Conservation (phyloP, 2,329 filamentous ascomycete genomes). For the Chaetomium sp. region DNA sequence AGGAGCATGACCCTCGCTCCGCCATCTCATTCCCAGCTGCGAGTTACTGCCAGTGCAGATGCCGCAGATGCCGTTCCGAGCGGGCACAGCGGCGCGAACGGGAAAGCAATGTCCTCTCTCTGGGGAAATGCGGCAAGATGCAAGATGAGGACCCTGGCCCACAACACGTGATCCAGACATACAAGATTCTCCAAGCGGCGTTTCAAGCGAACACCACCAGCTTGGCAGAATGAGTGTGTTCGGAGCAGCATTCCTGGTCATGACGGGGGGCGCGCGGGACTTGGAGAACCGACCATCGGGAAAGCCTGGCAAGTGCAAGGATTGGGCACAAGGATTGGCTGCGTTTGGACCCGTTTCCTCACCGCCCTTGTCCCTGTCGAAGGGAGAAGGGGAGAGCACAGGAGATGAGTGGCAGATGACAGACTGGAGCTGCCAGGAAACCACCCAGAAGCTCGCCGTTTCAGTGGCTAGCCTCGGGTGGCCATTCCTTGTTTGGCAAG, state of each 20-base stretch:
- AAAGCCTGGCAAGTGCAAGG: constrained; percentile 18
- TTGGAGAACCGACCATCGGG: constrained; percentile 12
- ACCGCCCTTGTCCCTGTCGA: constrained; percentile 23
- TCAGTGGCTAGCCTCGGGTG: constrained; percentile 39
- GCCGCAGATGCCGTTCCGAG: constrained; percentile 15
- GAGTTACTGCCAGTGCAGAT: neutral
- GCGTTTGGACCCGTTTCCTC: constrained; percentile 15
- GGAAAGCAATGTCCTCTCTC: neutral
- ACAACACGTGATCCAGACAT: too few species aligned
- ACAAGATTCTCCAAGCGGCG: constrained; percentile 5
- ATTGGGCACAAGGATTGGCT: constrained; percentile 17
- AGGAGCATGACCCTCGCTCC: constrained; percentile 10
- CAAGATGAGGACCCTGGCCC: neutral
- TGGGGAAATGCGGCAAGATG: neutral
- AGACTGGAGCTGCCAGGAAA: constrained; percentile 12
- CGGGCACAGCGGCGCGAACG: neutral
- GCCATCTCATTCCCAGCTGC: constrained; percentile 8
- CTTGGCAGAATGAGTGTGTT: neutral
- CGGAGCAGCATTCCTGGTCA: too few species aligned
- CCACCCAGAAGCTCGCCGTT: constrained; percentile 12
- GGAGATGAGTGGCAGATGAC: constrained; percentile 14
- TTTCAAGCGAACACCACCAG: constrained; percentile 12
- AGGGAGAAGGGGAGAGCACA: constrained; percentile 4
- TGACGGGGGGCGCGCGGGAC: neutral
- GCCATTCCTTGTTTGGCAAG: constrained; percentile 46